Evolutionary conservation across 306 rosid species (phyloP), one percentile per base, ranked within the genome.

Genomic region (Rosa chinensis): DNA sequence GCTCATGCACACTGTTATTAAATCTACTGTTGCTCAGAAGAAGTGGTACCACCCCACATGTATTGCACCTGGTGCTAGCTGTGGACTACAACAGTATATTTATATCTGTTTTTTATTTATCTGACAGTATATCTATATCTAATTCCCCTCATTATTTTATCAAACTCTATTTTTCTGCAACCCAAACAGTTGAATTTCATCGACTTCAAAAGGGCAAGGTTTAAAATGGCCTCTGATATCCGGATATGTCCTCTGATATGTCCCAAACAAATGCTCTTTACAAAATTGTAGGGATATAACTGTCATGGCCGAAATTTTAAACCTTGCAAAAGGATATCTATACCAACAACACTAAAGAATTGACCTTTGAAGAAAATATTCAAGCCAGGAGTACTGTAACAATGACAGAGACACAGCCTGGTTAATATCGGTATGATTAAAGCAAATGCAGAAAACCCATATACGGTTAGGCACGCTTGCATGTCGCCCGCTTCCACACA

Each of bases 391-490:
- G 42, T 17, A 63, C 44, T 63, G 21, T 28, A 63, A 66, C 49
- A 37, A 40, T 39, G 72, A 40, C 48, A 66, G 49, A 39, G 14
- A 13, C 70, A 16, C 70, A 66, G 47, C 47, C 47, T 40, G 72
- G 14, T 67, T 20, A 40, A 17, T 40, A 66, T 4, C 39, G 11
- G 48, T 37, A 7, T 66, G 25, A 18, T 66, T 39, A 66, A 39
- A 66, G 72, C 32, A 9, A 20, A 47, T 12, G 74, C 16, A 43
- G 78, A 2, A 67, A 71, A 35, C 76, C 70, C 77, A 70, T 74
- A 74, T 77, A 25, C 42, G 78, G 81, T 5, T 76, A 76, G 86
- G 68, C 83, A 72, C 40, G 58, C 75, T 77, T 62, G 50, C 69
- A 61, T 61, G 48, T 18, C 72, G 39, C 50, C 69, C 23, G 49